A percentile compares a stretch with the other conserved stretches of the same genome.
These are phyloP conservation scores for Oleoguttula mirabilis DNA, from an alignment of 495 filamentous ascomycete genomes.

Conservation along the genomic window DNA sequence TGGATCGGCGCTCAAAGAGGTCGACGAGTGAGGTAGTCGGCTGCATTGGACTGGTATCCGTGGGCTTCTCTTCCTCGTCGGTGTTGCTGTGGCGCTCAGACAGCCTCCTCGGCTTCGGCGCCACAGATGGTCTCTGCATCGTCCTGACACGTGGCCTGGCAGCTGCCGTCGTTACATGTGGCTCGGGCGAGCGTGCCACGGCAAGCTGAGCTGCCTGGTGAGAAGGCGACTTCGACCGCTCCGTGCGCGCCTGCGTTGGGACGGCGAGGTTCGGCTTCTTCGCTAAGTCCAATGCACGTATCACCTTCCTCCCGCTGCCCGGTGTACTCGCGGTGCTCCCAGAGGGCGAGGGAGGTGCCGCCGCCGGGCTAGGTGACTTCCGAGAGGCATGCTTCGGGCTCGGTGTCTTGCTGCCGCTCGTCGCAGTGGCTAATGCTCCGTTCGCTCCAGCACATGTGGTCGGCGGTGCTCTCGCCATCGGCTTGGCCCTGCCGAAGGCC, in stretches of 20 bases:
- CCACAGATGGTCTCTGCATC: constrained; percentile 1
- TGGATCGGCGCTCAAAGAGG: constrained; percentile 41
- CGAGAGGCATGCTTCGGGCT: constrained; percentile 1
- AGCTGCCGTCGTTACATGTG: background rate
- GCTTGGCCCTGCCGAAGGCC: constrained; percentile 10
- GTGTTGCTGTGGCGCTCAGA: constrained; percentile 1
- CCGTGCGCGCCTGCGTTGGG: no score
- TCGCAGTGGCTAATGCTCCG: background rate
- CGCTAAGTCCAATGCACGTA: no score
- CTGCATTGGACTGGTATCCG: constrained; percentile 43
- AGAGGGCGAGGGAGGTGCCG: background rate
- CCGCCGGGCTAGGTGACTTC: background rate
- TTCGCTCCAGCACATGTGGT: constrained; percentile 17
- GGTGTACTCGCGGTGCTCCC: no score
- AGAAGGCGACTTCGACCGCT: constrained; percentile 9
- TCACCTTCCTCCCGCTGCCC: no score
- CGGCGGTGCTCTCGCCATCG: background rate
- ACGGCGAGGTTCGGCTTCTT: no score
- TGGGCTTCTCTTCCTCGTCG: no score
- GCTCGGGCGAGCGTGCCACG: constrained; percentile 5
- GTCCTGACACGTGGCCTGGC: background rate
- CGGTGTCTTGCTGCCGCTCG: background rate
- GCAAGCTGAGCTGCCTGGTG: constrained; percentile 16
- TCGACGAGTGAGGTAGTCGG: constrained; percentile 47
- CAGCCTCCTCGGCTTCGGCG: constrained; percentile 16